Percentiles rank a stretch among this genome's conserved stretches.
phyloP scores from a whole-genome alignment of 108 stramenopile species.

The Cylindrotheca closterium region DNA sequence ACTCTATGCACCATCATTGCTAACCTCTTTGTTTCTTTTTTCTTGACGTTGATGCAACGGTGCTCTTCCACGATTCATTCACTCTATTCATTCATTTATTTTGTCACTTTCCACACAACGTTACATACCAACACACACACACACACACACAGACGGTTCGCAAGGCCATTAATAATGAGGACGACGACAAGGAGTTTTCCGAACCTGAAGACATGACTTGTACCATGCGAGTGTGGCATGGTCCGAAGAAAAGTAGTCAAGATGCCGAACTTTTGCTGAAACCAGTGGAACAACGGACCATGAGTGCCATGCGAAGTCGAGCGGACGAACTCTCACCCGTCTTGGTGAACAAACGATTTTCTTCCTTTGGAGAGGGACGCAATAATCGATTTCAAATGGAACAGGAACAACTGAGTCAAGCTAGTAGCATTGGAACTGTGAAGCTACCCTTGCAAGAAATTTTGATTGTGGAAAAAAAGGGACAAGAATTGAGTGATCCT shows the following conservation, averaged over 20 bases:
- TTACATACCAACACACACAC: too few relatives aligned
- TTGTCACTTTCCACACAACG: too few relatives aligned
- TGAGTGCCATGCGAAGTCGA: not conserved
- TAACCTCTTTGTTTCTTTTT: not conserved
- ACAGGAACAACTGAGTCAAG: not conserved
- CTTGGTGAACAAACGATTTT: constrained; percentile 21
- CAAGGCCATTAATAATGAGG: not conserved
- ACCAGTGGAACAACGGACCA: not conserved
- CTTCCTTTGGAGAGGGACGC: constrained; percentile 12
- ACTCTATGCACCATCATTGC: not conserved
- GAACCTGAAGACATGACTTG: constrained; percentile 28
- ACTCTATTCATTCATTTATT: too few relatives aligned
- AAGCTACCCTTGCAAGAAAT: constrained; percentile 20
- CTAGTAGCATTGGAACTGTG: not conserved
- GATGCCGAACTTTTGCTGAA: constrained; percentile 2
- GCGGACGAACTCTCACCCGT: constrained; percentile 2
- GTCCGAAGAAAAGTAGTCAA: not conserved
- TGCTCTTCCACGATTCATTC: too few relatives aligned
- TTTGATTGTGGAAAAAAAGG: constrained; percentile 10
- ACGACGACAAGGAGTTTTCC: not conserved
- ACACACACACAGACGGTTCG: not conserved
- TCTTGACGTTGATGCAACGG: too few relatives aligned
- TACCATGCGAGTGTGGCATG: constrained; percentile 35
- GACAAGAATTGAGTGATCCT: not conserved
- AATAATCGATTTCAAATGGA: not conserved